Percentiles rank a stretch among this genome's conserved stretches.
Evolutionary conservation across 805 yeast genomes (phyloP).

Genomic region (Ogataea paradorogensis): DNA sequence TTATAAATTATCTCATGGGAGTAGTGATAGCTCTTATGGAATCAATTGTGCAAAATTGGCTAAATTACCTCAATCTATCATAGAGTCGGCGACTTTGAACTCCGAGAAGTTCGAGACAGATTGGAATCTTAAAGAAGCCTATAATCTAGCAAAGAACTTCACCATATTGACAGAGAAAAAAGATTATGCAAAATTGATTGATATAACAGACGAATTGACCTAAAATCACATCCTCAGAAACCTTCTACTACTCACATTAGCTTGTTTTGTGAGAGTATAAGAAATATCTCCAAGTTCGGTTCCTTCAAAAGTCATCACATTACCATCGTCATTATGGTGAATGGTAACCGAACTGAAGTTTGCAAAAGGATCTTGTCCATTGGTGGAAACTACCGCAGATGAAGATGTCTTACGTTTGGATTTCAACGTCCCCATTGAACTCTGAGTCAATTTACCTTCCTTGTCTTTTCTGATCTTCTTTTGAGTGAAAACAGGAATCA

Average conservation of each 20-base stretch:
- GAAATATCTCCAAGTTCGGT: constrained; percentile 52
- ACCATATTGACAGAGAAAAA: neutral
- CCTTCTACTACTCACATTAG: constrained; percentile 24
- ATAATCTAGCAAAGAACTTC: constrained; percentile 9
- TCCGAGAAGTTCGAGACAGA: constrained; percentile 29
- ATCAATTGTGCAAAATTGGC: constrained; percentile 82
- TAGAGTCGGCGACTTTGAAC: constrained; percentile 41
- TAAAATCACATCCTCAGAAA: constrained; percentile 28
- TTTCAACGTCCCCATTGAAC: constrained; percentile 45
- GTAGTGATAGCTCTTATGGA: constrained; percentile 69
- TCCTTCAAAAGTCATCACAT: constrained; percentile 47
- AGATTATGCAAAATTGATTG: constrained; percentile 15
- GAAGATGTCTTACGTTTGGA: constrained; percentile 32
- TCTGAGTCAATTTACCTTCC: constrained; percentile 21
- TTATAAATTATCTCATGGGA: constrained; percentile 48
- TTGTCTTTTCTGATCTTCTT: constrained; percentile 18
- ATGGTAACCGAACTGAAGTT: constrained; percentile 83
- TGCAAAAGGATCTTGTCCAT: constrained; percentile 67
- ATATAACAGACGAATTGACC: constrained; percentile 20
- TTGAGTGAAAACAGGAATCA: constrained; percentile 72
- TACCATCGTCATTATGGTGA: constrained; percentile 60
- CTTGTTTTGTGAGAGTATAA: constrained; percentile 47
- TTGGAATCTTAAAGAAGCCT: constrained; percentile 19
- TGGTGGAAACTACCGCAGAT: constrained; percentile 21
- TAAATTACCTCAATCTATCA: constrained; percentile 47